Conservation (phyloP, 2,329 filamentous ascomycete species). For the Colletotrichum sp. region DNA sequence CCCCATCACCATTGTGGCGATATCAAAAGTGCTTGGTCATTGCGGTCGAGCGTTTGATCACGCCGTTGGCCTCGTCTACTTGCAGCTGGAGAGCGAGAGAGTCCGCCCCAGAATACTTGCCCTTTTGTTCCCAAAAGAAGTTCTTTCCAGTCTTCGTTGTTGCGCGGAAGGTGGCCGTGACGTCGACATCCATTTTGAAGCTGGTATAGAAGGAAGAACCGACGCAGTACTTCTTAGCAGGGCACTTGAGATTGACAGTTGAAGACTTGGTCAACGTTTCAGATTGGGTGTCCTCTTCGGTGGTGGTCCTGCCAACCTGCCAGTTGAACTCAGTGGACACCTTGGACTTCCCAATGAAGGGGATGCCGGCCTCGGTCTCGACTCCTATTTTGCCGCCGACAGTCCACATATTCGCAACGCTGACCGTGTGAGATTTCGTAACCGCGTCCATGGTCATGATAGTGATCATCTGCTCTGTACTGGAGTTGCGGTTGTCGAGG, state of each 20-base stretch:
- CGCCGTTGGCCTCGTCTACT: conserved; percentile 14
- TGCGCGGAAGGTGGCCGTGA: conserved; percentile 18
- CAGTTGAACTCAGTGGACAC: conserved; percentile 11
- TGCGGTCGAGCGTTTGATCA: neutral
- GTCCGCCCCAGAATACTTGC: conserved; percentile 15
- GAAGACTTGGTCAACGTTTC: conserved; percentile 15
- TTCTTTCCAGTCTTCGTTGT: conserved; percentile 11
- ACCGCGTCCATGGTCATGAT: conserved; percentile 16
- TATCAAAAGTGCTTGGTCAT: neutral
- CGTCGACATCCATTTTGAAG: conserved; percentile 22
- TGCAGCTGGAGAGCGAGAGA: conserved; percentile 17
- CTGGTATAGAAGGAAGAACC: conserved; percentile 20
- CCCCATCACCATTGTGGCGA: neutral
- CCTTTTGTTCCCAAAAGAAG: conserved; percentile 18
- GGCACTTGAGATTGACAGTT: conserved; percentile 21
- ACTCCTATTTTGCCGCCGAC: conserved; percentile 8
- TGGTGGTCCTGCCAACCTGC: neutral
- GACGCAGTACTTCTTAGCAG: conserved; percentile 20
- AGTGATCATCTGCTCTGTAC: conserved; percentile 17
- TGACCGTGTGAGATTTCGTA: conserved; percentile 11
- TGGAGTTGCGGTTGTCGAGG: conserved; percentile 23
- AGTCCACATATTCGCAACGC: neutral
- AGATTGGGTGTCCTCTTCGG: neutral
- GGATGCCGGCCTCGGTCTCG: conserved; percentile 8
- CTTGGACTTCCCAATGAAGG: neutral